phyloP scores from a whole-genome alignment of 768 basidiomycete species.

The Crepidotus variabilis region DNA sequence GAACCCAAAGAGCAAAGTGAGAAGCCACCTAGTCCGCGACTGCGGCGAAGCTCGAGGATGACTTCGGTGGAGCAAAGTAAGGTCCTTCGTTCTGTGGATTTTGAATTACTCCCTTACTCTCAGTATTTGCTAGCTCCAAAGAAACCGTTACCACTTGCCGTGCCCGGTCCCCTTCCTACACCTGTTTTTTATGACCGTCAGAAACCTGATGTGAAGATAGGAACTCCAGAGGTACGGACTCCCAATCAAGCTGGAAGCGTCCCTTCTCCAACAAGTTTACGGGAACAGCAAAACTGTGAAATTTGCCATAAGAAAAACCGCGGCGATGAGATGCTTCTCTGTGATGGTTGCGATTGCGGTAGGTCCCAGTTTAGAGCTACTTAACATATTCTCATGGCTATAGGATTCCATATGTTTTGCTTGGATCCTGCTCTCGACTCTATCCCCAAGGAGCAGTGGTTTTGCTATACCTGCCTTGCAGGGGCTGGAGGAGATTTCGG shows the following conservation, averaged over 20 bases:
- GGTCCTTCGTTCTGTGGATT: conserved; percentile 13
- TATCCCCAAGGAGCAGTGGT: conserved; percentile 96
- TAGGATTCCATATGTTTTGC: conserved; percentile 97
- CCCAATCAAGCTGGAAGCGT: conserved; percentile 24
- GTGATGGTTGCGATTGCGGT: conserved; percentile 46
- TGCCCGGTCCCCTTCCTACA: conserved; percentile 33
- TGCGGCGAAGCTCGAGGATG: conserved; percentile 51
- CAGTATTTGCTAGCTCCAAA: conserved; percentile 27
- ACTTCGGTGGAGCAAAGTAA: conserved; percentile 46
- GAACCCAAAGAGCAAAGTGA: conserved; percentile 57
- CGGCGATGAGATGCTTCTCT: conserved; percentile 86
- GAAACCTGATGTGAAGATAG: conserved; percentile 38
- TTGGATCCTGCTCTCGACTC: conserved; percentile 83
- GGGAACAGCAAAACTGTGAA: conserved; percentile 79
- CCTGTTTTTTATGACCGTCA: conserved; percentile 47
- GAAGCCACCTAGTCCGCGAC: conserved; percentile 33
- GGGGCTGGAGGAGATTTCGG: conserved; percentile 95
- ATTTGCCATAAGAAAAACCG: conserved; percentile 88
- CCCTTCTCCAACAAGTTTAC: conserved; percentile 22
- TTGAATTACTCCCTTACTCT: conserved; percentile 5
- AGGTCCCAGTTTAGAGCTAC: conserved; percentile 9
- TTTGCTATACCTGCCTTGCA: conserved; percentile 86
- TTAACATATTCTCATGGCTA: conserved; percentile 7
- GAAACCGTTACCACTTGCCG: conserved; percentile 24
- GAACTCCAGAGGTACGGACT: conserved; percentile 49